phyloP scores from a whole-genome alignment of 2,329 filamentous ascomycete species.

The Fusarium tuaranense region DNA sequence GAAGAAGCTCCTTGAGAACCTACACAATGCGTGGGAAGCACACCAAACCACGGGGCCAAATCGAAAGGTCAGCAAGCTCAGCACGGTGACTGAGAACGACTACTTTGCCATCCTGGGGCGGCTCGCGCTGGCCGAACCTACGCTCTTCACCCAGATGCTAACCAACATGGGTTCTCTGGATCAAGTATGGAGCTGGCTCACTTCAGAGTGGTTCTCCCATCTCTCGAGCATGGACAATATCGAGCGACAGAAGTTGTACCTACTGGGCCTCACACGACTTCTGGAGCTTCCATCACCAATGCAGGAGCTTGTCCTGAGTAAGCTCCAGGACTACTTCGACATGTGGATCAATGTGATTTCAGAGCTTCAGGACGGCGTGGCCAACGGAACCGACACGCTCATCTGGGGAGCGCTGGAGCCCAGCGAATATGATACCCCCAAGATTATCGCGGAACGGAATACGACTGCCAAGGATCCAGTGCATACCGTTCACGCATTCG shows the following conservation, averaged over 20 bases:
- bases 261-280: conserved; percentile 78
- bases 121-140: conserved; percentile 78
- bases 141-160: conserved; percentile 72
- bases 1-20: conserved; percentile 70
- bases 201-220: conserved; percentile 74
- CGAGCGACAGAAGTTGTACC: conserved; percentile 76
- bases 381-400: conserved; percentile 64
- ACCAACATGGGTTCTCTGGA: conserved; percentile 59
- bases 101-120: conserved; percentile 88
- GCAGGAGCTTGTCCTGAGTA: conserved; percentile 68
- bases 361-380: conserved; percentile 72
- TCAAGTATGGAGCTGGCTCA: conserved; percentile 70
- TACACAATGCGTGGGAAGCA: conserved; percentile 77
- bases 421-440: conserved; percentile 67
- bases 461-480: conserved; percentile 73
- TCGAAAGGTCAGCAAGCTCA: conserved; percentile 74
- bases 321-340: conserved; percentile 78
- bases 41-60: conserved; percentile 87
- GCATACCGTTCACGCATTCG: conserved; percentile 72
- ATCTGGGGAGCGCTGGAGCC: conserved; percentile 58
- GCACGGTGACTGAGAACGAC: conserved; percentile 82
- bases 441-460: conserved; percentile 64
- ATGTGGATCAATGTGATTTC: conserved; percentile 80
- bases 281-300: conserved; percentile 71
- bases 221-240: conserved; percentile 76